Evolutionary conservation across 768 basidiomycete species (phyloP).

Genomic region (Grammothele lineata): DNA sequence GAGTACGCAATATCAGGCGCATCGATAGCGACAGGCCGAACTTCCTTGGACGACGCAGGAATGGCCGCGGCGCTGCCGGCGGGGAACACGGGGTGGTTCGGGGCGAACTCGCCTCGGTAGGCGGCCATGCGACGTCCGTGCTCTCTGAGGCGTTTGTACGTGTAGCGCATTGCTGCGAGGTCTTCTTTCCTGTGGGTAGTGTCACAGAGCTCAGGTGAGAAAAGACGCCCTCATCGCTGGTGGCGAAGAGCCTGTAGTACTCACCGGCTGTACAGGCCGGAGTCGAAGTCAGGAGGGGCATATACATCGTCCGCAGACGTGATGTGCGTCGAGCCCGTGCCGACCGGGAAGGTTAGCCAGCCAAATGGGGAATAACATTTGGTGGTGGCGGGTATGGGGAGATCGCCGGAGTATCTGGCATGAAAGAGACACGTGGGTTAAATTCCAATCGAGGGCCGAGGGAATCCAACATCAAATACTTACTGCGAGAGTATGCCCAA

Average conservation of each 20-base stretch:
- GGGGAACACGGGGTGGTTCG: conserved; percentile 28
- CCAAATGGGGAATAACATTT: conserved; percentile 17
- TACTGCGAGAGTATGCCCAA: conserved; percentile 41
- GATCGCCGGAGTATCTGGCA: background rate
- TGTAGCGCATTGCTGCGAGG: conserved; percentile 36
- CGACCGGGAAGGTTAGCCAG: conserved; percentile 44
- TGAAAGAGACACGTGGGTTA: background rate
- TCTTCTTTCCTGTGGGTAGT: no score
- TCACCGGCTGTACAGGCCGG: conserved; percentile 42
- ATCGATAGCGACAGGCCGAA: conserved; percentile 23
- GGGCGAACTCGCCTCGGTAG: conserved; percentile 31
- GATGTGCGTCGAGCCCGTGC: conserved; percentile 46
- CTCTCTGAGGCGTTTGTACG: conserved; percentile 56
- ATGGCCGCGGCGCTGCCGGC: conserved; percentile 23
- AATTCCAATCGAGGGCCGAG: no score
- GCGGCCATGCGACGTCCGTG: conserved; percentile 48
- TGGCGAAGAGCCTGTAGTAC: no score
- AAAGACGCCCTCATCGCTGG: no score
- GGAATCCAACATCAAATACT: no score
- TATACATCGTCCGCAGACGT: conserved; percentile 36
- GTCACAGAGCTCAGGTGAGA: no score
- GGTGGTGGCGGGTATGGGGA: conserved; percentile 24
- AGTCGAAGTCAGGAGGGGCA: conserved; percentile 40
- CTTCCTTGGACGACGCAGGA: conserved; percentile 16
- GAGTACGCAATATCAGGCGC: conserved; percentile 30